Evolutionary conservation across 805 yeast genomes (phyloP).

Genomic region (Wickerhamiella spandovensis): DNA sequence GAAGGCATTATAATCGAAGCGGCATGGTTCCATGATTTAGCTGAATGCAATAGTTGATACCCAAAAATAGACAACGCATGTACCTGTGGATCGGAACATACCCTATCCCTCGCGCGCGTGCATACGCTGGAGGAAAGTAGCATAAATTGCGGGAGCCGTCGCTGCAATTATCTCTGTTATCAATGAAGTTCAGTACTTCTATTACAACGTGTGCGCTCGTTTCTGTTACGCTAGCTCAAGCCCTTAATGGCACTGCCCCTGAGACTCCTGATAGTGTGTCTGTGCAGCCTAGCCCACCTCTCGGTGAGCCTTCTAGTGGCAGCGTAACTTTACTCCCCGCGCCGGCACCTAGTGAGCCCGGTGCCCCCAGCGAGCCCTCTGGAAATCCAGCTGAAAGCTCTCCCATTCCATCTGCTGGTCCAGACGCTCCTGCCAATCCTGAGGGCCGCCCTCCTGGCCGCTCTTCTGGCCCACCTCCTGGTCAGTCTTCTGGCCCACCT

Average conservation of each 20-base stretch:
- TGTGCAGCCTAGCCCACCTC: not conserved
- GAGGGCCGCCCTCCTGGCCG: no score
- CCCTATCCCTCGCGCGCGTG: not conserved
- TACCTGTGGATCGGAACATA: not conserved
- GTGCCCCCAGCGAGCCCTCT: no score
- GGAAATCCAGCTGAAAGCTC: no score
- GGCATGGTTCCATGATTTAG: no score
- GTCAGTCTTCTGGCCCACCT: not conserved
- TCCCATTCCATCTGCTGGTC: no score
- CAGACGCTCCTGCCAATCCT: no score
- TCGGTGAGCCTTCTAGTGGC: not conserved
- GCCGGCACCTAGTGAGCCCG: no score
- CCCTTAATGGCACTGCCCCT: not conserved
- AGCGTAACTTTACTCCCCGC: no score
- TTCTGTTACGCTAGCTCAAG: not conserved
- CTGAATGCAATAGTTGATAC: no score
- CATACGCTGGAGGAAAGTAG: not conserved
- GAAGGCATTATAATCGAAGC: no score
- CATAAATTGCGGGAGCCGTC: not conserved
- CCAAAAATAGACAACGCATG: not conserved
- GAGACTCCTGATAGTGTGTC: not conserved
- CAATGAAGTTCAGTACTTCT: not conserved
- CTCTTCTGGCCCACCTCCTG: not conserved
- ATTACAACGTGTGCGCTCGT: not conserved
- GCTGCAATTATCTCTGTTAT: not conserved